Conservation (phyloP, 1,284 basidiomycete genomes). For the Irpex lacteus region DNA sequence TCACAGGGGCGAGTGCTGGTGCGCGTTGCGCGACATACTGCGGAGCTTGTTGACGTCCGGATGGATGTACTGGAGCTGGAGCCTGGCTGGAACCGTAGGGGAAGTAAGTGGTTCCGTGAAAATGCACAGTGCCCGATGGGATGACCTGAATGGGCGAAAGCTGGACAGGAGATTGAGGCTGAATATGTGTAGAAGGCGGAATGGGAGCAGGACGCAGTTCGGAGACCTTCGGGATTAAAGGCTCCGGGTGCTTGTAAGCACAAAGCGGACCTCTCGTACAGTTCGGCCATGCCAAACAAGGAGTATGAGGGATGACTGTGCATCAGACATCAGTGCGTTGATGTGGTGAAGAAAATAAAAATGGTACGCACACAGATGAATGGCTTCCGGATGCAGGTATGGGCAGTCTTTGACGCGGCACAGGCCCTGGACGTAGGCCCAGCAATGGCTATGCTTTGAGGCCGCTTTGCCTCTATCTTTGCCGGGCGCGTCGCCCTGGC, state of each 20-base stretch:
- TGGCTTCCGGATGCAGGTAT: conserved; percentile 33
- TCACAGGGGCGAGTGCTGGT: not conserved
- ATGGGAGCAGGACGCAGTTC: conserved; percentile 6
- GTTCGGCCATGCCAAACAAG: conserved; percentile 34
- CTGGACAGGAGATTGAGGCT: conserved; percentile 10
- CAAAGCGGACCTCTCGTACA: conserved; percentile 28
- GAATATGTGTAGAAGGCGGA: not conserved
- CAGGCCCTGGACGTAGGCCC: conserved; percentile 38
- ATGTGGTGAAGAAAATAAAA: not conserved
- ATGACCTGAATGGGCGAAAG: conserved; percentile 13
- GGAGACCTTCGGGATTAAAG: conserved; percentile 24
- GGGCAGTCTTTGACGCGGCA: conserved; percentile 32
- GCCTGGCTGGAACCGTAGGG: conserved; percentile 8
- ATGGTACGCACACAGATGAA: conserved; percentile 30
- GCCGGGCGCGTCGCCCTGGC: not conserved
- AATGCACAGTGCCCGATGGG: conserved; percentile 19
- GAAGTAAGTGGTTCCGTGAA: conserved; percentile 24
- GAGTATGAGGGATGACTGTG: conserved; percentile 31
- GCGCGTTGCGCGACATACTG: not conserved
- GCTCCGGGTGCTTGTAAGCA: conserved; percentile 32
- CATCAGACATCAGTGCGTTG: conserved; percentile 8
- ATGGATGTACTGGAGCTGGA: conserved; percentile 6
- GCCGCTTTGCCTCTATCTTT: conserved; percentile 15
- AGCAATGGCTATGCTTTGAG: conserved; percentile 36
- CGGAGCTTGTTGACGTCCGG: not conserved